Base-by-base conservation (phyloP, 192 early-diverging fungal species). In the Linderina pennispora region DNA sequence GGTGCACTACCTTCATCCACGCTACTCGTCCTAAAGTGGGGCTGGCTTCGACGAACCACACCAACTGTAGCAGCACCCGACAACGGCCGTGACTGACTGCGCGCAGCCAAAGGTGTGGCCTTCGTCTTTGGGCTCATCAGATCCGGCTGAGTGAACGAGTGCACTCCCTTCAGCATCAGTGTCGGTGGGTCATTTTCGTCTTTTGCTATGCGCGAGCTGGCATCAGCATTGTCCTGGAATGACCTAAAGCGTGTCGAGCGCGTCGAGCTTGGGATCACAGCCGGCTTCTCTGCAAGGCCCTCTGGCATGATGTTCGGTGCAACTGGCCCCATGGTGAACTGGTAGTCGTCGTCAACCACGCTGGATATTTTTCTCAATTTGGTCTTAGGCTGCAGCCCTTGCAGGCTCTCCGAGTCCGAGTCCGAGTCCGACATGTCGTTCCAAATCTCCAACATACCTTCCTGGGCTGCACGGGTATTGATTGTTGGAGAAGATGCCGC, bases 281-380 rank as follows among this genome's bases (percentile, higher is more conserved):
- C 44, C 33, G 40, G 42, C 22, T 32, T 23, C 0, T 23, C 15
- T 6, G 36, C 19, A 26, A 45, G 22, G 1, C 25, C 53, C 18
- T 39, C 41, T 2, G 67, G 67, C n/a, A 63, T 45, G 1, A 71
- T 52, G 16, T 64, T 50, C 14, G 67, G 67, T 2, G 55, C 54
- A 5, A 71, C 67, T 0, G 67, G 67, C 14, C 67, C 67, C 67
- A 71, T 71, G 4, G 67, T 71, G 16, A 71, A 71, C 67, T 71
- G 67, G 36, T 71, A 71, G 21, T 71, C 67, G 48, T 71, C 67
- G 43, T 59, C 61, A 8, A 36, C 40, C 7, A 38, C 5, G 28
- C 28, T 31, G 28, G 28, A 11, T 31, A 31, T 31, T 31, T 31
- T 5, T 11, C 28, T 31, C 6, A 11, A 5, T 31, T 31, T 11